Percentiles rank a stretch among this genome's conserved stretches.
Conservation (phyloP, 129 eudicot species). For the Ambrosia trifida region DNA sequence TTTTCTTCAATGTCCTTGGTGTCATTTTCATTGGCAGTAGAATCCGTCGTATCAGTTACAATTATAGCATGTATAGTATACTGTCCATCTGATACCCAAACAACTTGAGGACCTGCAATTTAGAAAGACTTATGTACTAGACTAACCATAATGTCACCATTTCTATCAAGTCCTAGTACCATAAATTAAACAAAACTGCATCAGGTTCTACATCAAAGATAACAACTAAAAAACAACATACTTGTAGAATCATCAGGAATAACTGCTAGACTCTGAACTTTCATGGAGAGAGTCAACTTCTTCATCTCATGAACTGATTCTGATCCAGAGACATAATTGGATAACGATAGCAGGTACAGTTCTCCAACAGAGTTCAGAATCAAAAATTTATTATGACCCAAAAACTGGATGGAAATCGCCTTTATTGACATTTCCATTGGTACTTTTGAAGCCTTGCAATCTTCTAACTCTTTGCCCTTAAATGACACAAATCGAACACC, state of each 20-base stretch:
- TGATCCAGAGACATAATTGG: constrained; percentile 49
- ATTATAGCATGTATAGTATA: constrained; percentile 60
- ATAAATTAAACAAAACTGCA: constrained; percentile 10
- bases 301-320: constrained; percentile 50
- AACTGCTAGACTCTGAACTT: constrained; percentile 66
- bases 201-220: background rate
- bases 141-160: constrained; percentile 21
- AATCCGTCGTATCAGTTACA: constrained; percentile 45
- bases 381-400: constrained; percentile 63
- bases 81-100: constrained; percentile 88
- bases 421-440: constrained; percentile 44
- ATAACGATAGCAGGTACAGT: constrained; percentile 54
- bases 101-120: constrained; percentile 60
- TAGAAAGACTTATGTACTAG: constrained; percentile 24
- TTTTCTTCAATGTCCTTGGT: constrained; percentile 40
- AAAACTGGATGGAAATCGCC: constrained; percentile 66
- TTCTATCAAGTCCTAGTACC: constrained; percentile 12
- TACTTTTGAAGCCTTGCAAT: constrained; percentile 26
- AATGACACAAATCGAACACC: constrained; percentile 63
- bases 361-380: constrained; percentile 69
- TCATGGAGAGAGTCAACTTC: constrained; percentile 57
- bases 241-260: constrained; percentile 65
- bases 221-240: constrained; percentile 29
- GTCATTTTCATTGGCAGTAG: constrained; percentile 42
- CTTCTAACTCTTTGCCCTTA: constrained; percentile 43